These are phyloP conservation scores for Suillus bovinus DNA, from an alignment of 768 basidiomycete species.

Conservation along the genomic window DNA sequence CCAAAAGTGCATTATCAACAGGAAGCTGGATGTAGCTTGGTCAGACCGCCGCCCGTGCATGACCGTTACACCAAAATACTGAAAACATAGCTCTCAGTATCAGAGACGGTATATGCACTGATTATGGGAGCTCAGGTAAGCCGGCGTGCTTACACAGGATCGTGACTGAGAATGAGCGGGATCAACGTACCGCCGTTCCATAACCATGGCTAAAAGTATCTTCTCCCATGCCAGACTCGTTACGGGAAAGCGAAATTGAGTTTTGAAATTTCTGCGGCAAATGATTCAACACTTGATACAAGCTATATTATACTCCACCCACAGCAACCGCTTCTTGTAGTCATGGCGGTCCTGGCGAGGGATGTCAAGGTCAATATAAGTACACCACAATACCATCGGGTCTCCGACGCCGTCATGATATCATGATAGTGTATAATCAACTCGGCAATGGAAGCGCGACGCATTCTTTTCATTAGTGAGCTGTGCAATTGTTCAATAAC, in stretches of 20 bases:
- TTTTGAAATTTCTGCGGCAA: conserved; percentile 28
- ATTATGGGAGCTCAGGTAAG: too few species aligned
- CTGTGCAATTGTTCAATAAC: conserved; percentile 39
- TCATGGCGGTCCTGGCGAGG: conserved; percentile 53
- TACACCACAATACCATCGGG: background rate
- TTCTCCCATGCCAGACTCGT: background rate
- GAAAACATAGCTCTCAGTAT: too few species aligned
- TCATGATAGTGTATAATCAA: conserved; percentile 58
- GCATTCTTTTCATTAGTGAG: conserved; percentile 33
- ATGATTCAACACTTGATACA: conserved; percentile 49
- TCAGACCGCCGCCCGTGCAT: too few species aligned
- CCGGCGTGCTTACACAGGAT: too few species aligned
- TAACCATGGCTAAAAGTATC: background rate
- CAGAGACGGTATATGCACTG: too few species aligned
- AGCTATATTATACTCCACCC: conserved; percentile 42
- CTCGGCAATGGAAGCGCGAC: conserved; percentile 54
- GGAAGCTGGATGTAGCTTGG: background rate
- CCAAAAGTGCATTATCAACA: background rate
- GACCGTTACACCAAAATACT: too few species aligned
- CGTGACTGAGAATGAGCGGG: background rate
- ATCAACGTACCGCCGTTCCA: background rate
- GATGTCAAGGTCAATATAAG: background rate
- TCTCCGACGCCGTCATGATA: too few species aligned
- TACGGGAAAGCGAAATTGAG: conserved; percentile 22
- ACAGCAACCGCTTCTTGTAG: conserved; percentile 32